phyloP scores from a whole-genome alignment of 768 basidiomycete species.

The Boletus sp. region DNA sequence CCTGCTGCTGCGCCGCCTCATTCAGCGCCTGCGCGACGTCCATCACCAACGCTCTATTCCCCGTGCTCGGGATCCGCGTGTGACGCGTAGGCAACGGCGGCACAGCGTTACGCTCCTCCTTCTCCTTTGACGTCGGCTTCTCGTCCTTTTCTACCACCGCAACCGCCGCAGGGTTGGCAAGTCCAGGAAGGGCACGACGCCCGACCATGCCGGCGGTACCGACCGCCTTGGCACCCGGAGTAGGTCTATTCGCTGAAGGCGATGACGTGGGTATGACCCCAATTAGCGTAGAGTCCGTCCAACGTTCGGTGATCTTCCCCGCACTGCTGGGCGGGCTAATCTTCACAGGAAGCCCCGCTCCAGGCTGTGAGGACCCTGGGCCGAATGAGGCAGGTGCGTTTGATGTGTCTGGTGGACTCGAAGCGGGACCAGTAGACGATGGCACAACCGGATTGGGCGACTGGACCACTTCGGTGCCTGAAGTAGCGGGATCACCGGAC shows the following conservation, averaged over 20 bases:
- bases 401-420: conserved; percentile 1
- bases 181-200: conserved; percentile 44
- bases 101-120: conserved; percentile 9
- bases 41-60: conserved; percentile 72
- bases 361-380: background rate
- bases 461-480: background rate
- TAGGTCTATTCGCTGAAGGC: conserved; percentile 1
- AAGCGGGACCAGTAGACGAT: conserved; percentile 2
- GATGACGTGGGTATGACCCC: conserved; percentile 27
- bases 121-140: conserved; percentile 17
- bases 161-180: conserved; percentile 20
- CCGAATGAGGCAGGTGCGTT: background rate
- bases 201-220: conserved; percentile 32
- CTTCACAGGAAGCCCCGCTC: conserved; percentile 3
- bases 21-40: conserved; percentile 67
- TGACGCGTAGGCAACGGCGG: conserved; percentile 42
- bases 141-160: conserved; percentile 4
- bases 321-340: conserved; percentile 4
- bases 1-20: conserved; percentile 30
- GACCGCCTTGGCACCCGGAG: conserved; percentile 9
- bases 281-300: conserved; percentile 35
- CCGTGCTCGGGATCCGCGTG: conserved; percentile 63
- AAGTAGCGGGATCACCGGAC: background rate
- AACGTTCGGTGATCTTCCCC: conserved; percentile 29
- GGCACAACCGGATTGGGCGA: background rate